Evolutionary conservation across 2,329 filamentous ascomycete genomes (phyloP), one percentile per base, ranked within the genome.

Genomic region (Xylaria arbuscula): DNA sequence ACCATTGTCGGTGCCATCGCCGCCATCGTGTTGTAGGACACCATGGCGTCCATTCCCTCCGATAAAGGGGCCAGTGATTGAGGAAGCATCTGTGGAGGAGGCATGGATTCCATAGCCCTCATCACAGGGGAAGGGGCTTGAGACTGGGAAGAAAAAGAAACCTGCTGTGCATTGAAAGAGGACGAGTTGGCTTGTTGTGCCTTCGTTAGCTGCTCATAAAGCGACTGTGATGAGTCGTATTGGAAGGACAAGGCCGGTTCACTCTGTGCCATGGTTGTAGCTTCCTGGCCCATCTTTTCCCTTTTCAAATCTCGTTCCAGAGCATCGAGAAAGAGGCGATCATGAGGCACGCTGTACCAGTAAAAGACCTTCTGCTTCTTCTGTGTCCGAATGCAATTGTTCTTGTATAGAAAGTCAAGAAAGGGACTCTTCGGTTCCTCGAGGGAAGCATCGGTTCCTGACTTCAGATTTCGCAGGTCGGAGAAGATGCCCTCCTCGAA

Each of bases 361-460:
- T 98, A 99, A 79, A 99, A 99, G 73, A 99, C 96, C 86, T 99
- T 99, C 80, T 99, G 96, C 88, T 99, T 99, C 90, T 99, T 99
- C 83, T 99, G 96, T 45, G 96, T 99, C 75, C 96, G 91, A 76
- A 99, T 99, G 87, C 96, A 99, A 86, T 99, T 99, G 88, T 99
- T 99, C 88, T 99, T 99, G 89, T 99, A 99, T 53, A 99, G 87
- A 81, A 98, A 99, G 82, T 99, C 96, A 70, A 99, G 88, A 83
- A 99, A 99, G 1, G 93, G 91, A 83, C 95, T 98, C 87, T 99
- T 99, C 64, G 96, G 96, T 85, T 99, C 96, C 83, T 99, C 96
- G 69, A 99, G 89, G 50, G 96, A 98, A 57, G 96, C 96, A 85
- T 99, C 96, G 76, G 95, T 98, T 73, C 96, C 96, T 28, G 96